Evolutionary conservation across 2,329 filamentous ascomycete species (phyloP).

Genomic region (Trichoderma harzianum): DNA sequence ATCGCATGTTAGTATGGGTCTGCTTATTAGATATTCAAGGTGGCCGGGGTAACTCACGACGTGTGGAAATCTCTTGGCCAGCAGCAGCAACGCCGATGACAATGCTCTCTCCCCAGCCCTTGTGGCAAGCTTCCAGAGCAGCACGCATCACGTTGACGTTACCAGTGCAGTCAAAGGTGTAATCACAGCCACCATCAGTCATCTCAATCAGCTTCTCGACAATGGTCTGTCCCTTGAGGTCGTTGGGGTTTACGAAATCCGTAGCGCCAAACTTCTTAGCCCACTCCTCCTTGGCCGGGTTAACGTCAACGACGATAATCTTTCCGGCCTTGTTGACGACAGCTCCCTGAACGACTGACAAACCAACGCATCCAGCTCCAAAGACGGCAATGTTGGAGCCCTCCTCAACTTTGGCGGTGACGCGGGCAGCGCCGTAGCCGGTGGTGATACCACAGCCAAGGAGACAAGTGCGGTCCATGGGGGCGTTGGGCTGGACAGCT

Average conservation of each 20-base stretch:
- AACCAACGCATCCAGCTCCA: slow-evolving; percentile 90
- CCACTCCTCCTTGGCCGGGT: slow-evolving; percentile 90
- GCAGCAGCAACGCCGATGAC: slow-evolving; percentile 96
- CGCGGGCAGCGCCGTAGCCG: slow-evolving; percentile 90
- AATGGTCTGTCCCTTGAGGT: slow-evolving; percentile 74
- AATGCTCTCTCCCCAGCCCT: slow-evolving; percentile 98
- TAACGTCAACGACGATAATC: slow-evolving; percentile 74
- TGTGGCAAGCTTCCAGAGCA: slow-evolving; percentile 96
- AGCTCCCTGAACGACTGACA: slow-evolving; percentile 92
- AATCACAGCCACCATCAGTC: slow-evolving; percentile 97
- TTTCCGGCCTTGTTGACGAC: slow-evolving; percentile 76
- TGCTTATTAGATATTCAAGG: background rate
- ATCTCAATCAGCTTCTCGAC: slow-evolving; percentile 93
- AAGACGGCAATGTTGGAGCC: slow-evolving; percentile 90
- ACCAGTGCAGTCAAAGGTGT: slow-evolving; percentile 98
- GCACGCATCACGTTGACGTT: slow-evolving; percentile 95
- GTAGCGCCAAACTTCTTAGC: slow-evolving; percentile 91
- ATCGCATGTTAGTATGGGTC: slow-evolving; percentile 23
- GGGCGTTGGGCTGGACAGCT: slow-evolving; percentile 82
- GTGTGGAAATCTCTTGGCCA: slow-evolving; percentile 89
- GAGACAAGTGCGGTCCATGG: slow-evolving; percentile 94
- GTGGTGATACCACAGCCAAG: slow-evolving; percentile 98
- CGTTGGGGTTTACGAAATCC: slow-evolving; percentile 90
- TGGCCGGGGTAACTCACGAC: slow-evolving; percentile 63
- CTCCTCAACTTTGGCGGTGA: slow-evolving; percentile 88